Base-by-base conservation (phyloP, 148 eudicot species). In the Chenopodium album region DNA sequence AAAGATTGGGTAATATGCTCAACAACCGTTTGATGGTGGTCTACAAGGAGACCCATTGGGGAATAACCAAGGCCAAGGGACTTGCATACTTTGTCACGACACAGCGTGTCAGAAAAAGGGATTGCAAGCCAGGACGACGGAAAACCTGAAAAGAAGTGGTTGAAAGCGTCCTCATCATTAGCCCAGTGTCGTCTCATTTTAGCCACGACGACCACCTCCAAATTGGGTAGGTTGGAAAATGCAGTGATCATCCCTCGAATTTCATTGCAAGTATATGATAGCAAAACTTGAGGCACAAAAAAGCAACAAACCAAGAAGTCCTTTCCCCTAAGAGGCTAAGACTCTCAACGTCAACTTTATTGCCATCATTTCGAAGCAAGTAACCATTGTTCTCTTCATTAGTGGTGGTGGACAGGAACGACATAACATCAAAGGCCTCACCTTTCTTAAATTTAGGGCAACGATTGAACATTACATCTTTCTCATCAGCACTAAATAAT, bases 111-210 rank as follows among this genome's bases (percentile, higher is more conserved):
- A 37, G 41, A 37, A 0, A 37, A 37, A 37, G 7, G 80, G 34
- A 66, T 20, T 28, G 54, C 80, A 28, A 78, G 80, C 62, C 80
- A 78, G 7, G 80, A 44, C 9, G 73, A 78, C 6, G 80, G 80
- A 0, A 66, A 66, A 44, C 73, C 62, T 1, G 81, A 78, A 44
- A 78, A 78, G 26, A 46, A 44, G 12, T 68, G 81, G 41, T 37
- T 5, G 7, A 37, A 37, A 37, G 41, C 0, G 41, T 29, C 52
- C 62, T 66, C 22, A 9, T 78, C 80, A 14, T 41, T 31, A n/a
- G 41, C 59, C 32, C 54, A 78, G 22, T 67, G 17, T 1, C 26
- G 52, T 9, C 73, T 46, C 80, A 67, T 66, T 29, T 46, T 78
- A 3, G 54, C 23, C 72, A 78, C 80, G 9, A 78, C 22, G 12